Conservation (phyloP, 495 filamentous ascomycete genomes). For the Aspergillus bridgeri region DNA sequence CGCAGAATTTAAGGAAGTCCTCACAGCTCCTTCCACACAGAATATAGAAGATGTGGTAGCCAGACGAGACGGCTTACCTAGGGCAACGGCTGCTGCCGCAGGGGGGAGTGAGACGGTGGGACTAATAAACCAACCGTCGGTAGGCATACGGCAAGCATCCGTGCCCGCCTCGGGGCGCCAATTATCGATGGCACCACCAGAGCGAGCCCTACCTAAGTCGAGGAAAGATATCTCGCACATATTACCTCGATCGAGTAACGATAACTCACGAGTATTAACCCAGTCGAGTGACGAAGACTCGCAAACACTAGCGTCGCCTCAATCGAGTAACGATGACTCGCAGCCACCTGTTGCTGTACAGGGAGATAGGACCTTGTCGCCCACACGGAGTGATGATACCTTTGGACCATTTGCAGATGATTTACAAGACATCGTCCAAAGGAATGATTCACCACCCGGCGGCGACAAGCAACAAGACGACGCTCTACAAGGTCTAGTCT, state of each 20-base stretch:
- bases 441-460: not conserved
- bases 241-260: not conserved
- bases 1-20: not conserved
- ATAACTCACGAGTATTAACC: not conserved
- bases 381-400: not conserved
- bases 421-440: not conserved
- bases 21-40: not conserved
- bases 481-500: not conserved
- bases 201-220: not conserved
- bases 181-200: not conserved
- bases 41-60: not conserved
- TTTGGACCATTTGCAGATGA: not conserved
- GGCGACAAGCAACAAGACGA: not conserved
- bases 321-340: no score
- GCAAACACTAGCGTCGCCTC: no score
- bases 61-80: not conserved
- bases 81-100: not conserved
- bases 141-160: not conserved
- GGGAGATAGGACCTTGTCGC: not conserved
- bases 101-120: not conserved
- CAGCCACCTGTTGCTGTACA: not conserved
- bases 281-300: not conserved
- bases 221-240: not conserved
- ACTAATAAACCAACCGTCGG: conserved; percentile 2
- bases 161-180: not conserved